Conservation (phyloP, 2,329 filamentous ascomycete species). For the Capronia epimyces region DNA sequence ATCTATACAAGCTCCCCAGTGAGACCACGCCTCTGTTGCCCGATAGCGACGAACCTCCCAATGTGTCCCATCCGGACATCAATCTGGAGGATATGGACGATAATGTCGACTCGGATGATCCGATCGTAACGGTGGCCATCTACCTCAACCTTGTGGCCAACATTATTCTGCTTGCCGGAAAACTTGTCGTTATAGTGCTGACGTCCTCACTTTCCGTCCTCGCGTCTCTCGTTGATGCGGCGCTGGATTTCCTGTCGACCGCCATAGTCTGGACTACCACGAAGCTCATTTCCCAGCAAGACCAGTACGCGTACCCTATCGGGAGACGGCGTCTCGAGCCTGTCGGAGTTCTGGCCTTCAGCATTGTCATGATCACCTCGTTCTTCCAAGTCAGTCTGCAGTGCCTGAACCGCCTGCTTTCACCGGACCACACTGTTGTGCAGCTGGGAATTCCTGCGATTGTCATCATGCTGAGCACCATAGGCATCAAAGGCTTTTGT, state of each 20-base stretch:
- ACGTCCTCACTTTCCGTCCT: conserved; percentile 74
- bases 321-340: conserved; percentile 71
- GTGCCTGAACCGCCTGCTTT: conserved; percentile 60
- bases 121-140: conserved; percentile 78
- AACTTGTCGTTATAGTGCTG: conserved; percentile 69
- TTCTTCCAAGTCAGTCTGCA: conserved; percentile 73
- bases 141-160: conserved; percentile 81
- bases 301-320: conserved; percentile 72
- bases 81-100: conserved; percentile 38
- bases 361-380: conserved; percentile 78
- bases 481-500: conserved; percentile 73
- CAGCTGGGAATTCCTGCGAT: conserved; percentile 67
- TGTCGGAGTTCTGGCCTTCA: conserved; percentile 74
- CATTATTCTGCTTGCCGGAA: conserved; percentile 65
- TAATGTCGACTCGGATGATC: conserved; percentile 62
- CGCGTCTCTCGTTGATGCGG: conserved; percentile 71
- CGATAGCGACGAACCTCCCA: conserved; percentile 28
- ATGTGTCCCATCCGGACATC: conserved; percentile 42
- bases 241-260: conserved; percentile 74
- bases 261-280: conserved; percentile 77
- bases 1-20: conserved; percentile 69
- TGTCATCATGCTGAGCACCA: conserved; percentile 72
- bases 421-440: conserved; percentile 62
- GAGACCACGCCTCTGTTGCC: conserved; percentile 63
- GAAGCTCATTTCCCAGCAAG: conserved; percentile 65